Percentiles rank a stretch among this genome's conserved stretches.
Conservation (phyloP, 495 filamentous ascomycete genomes). For the Penicillium maclennaniae region DNA sequence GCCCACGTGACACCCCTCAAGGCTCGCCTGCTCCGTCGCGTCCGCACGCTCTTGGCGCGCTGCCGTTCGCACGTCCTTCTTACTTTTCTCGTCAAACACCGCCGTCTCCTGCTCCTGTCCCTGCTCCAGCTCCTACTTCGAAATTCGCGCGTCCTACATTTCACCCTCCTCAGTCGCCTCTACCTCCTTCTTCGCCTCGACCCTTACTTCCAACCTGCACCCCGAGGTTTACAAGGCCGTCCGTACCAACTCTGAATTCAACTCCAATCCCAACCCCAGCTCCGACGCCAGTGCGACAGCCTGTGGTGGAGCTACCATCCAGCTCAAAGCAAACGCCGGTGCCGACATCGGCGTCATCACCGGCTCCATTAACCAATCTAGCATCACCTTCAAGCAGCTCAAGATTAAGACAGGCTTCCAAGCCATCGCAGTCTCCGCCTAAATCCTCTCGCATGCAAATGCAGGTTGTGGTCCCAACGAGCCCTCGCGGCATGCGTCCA, state of each 20-base stretch:
- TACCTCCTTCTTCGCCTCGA: not conserved
- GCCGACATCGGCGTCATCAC: too few relatives aligned
- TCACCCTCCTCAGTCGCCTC: not conserved
- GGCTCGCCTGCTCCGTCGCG: not conserved
- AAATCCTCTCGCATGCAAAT: not conserved
- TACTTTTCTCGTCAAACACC: slow-evolving; percentile 1
- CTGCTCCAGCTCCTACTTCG: too few relatives aligned
- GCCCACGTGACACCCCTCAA: slow-evolving; percentile 8
- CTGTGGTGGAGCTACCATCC: not conserved
- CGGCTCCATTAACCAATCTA: not conserved
- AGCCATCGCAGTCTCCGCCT: not conserved
- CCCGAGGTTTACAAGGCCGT: not conserved
- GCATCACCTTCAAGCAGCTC: not conserved
- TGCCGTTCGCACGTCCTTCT: slow-evolving; percentile 4
- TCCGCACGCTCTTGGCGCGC: slow-evolving; percentile 1
- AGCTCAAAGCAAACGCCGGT: not conserved
- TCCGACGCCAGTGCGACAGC: not conserved
- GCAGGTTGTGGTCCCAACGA: slow-evolving; percentile 14
- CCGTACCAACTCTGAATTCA: not conserved
- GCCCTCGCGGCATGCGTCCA: slow-evolving; percentile 10
- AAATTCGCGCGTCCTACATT: not conserved
- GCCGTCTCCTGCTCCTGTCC: not conserved
- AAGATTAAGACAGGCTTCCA: not conserved
- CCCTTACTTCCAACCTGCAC: not conserved
- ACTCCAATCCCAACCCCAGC: not conserved